Percentiles rank a stretch among this genome's conserved stretches.
Conservation (phyloP, 2,329 filamentous ascomycete species). For the Colletotrichum endophyticum region DNA sequence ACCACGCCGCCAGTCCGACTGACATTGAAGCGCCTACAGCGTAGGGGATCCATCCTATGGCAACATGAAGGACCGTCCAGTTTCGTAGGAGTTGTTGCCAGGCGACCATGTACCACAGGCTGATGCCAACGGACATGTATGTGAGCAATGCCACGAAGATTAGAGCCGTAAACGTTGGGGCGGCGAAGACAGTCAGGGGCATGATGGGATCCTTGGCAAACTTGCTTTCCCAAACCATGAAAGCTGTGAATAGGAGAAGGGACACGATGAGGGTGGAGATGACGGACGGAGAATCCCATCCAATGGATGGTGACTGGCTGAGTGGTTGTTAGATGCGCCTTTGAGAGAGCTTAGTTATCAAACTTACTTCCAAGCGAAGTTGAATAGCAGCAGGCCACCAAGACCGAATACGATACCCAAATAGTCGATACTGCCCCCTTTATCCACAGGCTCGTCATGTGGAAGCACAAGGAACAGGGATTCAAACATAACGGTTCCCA, state of each 20-base stretch:
- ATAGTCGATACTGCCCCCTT: conserved; percentile 26
- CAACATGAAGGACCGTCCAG: conserved; percentile 45
- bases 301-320: neutral
- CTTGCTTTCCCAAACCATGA: neutral
- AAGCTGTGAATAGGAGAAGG: neutral
- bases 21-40: neutral
- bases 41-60: conserved; percentile 26
- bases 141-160: neutral
- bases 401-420: conserved; percentile 27
- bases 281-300: neutral
- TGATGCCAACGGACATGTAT: neutral
- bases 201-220: neutral
- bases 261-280: neutral
- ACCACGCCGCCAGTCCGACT: neutral
- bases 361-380: conserved; percentile 55
- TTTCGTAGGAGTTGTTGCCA: conserved; percentile 28
- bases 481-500: neutral
- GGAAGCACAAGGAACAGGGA: neutral
- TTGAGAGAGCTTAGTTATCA: neutral
- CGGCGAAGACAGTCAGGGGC: neutral
- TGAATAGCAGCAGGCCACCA: conserved; percentile 48
- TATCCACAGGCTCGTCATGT: neutral
- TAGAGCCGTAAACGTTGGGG: neutral
- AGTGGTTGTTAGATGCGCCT: neutral
- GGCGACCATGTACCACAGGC: neutral